Evolutionary conservation across 805 yeast species (phyloP).

Genomic region (Starmerella potacharoeniae): DNA sequence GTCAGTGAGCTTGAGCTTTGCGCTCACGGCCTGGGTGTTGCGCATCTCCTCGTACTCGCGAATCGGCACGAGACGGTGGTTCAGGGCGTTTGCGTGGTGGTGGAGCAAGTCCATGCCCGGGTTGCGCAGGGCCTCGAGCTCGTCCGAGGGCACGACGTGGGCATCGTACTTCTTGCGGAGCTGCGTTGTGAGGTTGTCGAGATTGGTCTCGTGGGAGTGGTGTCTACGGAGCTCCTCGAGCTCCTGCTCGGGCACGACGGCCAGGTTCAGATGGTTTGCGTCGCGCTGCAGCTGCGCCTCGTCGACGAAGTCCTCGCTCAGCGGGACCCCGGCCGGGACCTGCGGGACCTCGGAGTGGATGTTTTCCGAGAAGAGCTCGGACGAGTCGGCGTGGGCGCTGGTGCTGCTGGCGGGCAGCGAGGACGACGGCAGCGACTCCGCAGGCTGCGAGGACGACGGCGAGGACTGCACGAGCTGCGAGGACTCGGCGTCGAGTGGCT

Average conservation of each 20-base stretch:
- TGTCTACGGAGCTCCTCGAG: not conserved
- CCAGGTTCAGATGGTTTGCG: not conserved
- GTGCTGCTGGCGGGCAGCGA: too few relatives aligned
- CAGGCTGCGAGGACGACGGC: too few relatives aligned
- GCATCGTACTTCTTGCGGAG: slow-evolving; percentile 1
- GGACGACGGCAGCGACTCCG: too few relatives aligned
- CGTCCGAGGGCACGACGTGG: not conserved
- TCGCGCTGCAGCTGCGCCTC: slow-evolving; percentile 3
- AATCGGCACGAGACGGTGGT: slow-evolving; percentile 7
- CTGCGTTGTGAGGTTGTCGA: not conserved
- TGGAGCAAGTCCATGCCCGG: not conserved
- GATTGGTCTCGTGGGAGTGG: not conserved
- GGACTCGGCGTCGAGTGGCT: not conserved
- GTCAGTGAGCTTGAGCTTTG: not conserved
- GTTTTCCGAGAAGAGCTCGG: not conserved
- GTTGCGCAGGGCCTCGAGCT: not conserved
- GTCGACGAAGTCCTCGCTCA: slow-evolving; percentile 7
- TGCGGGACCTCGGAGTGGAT: not conserved
- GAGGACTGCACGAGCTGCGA: not conserved
- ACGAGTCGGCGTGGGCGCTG: not conserved
- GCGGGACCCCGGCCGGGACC: slow-evolving; percentile 1
- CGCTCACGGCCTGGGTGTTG: not conserved
- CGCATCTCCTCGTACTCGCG: slow-evolving; percentile 6
- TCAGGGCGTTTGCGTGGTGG: slow-evolving; percentile 3
- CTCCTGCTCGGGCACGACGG: not conserved